Evolutionary conservation across 176 grass and related monocot genomes (phyloP).

Genomic region (bread wheat (Triticum aestivum)): IWGSC_CS_RefSeq_v2.1 NC_057813.1:489335765-489336264

Average conservation of each 20-base stretch:
- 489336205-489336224: no score
- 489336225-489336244: no score
- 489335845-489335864: conserved; percentile 6
- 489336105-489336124: no score
- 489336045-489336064: background rate
- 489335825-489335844: background rate
- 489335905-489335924: no score
- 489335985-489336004: background rate
- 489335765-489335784: background rate
- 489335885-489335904: no score
- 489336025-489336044: background rate
- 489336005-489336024: background rate
- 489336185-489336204: no score
- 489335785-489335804: background rate
- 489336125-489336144: background rate
- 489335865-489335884: background rate
- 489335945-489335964: background rate
- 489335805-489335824: background rate
- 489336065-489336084: background rate
- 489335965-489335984: background rate
- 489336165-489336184: no score
- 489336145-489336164: no score
- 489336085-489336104: no score
- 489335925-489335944: no score
- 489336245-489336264: no score